phyloP scores from a whole-genome alignment of 768 basidiomycete species.

The Agaricus subrufescens region DNA sequence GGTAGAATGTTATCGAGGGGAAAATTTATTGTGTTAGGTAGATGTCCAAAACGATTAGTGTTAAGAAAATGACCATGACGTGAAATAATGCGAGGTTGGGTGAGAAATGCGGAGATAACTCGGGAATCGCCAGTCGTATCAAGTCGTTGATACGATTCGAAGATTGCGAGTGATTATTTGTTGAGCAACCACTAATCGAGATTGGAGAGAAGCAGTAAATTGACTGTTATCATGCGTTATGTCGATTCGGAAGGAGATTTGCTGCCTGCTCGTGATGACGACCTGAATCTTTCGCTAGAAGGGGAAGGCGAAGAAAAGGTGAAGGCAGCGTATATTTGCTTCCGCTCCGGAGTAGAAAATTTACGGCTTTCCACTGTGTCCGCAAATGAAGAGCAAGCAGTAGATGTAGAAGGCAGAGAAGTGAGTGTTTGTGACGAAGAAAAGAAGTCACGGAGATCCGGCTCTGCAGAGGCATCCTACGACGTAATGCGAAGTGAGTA shows the following conservation, averaged over 20 bases:
- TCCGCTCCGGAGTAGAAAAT: constrained; percentile 75
- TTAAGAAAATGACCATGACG: background rate
- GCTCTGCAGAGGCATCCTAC: constrained; percentile 53
- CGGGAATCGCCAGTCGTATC: background rate
- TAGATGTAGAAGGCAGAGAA: constrained; percentile 20
- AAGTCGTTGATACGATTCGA: background rate
- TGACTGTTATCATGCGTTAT: background rate
- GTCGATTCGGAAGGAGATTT: constrained; percentile 17
- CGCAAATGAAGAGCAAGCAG: constrained; percentile 17
- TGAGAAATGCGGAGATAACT: background rate
- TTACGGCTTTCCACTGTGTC: constrained; percentile 25
- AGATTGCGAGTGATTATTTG: background rate
- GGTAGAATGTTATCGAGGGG: constrained; percentile 11
- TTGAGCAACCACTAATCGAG: background rate
- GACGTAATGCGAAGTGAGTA: constrained; percentile 10
- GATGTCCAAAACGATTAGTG: background rate
- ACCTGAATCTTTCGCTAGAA: constrained; percentile 48
- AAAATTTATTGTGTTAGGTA: constrained; percentile 1
- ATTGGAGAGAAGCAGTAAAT: background rate
- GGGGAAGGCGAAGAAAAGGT: constrained; percentile 76
- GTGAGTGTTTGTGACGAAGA: constrained; percentile 29
- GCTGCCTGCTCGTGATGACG: constrained; percentile 26
- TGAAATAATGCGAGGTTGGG: constrained; percentile 1
- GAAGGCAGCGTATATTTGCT: constrained; percentile 67
- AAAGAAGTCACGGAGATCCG: constrained; percentile 54